Evolutionary conservation across 1,284 basidiomycete species (phyloP).

Genomic region (Trichosporon sp.): DNA sequence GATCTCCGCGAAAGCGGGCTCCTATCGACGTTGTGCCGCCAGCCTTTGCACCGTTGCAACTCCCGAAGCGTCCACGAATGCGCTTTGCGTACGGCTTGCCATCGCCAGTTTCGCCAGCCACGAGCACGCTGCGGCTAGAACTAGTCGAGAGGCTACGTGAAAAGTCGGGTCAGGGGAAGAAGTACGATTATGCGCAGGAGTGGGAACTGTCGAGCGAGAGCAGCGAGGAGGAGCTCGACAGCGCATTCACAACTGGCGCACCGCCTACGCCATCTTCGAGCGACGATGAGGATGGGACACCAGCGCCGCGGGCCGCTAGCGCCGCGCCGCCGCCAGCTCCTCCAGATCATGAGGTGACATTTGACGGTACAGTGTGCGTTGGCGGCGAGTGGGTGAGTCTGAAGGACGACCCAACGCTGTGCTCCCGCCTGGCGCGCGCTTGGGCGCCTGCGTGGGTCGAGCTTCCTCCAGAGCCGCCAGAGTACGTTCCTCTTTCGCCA

Average conservation of each 20-base stretch:
- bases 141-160: slow-evolving; percentile 24
- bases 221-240: slow-evolving; percentile 21
- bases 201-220: slow-evolving; percentile 28
- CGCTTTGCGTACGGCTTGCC: slow-evolving; percentile 30
- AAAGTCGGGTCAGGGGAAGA: slow-evolving; percentile 1
- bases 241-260: slow-evolving; percentile 25
- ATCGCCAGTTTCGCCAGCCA: slow-evolving; percentile 21
- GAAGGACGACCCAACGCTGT: slow-evolving; percentile 12
- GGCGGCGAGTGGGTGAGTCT: slow-evolving; percentile 30
- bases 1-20: not conserved
- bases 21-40: slow-evolving; percentile 28
- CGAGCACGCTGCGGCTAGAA: slow-evolving; percentile 17
- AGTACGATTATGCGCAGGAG: slow-evolving; percentile 24
- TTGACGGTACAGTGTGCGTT: slow-evolving; percentile 25
- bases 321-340: slow-evolving; percentile 1
- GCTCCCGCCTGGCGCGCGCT: slow-evolving; percentile 8
- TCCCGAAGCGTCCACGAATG: slow-evolving; percentile 3
- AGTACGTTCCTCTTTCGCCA: slow-evolving; percentile 4
- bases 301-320: not conserved
- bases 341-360: slow-evolving; percentile 23
- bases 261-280: slow-evolving; percentile 38
- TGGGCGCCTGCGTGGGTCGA: slow-evolving; percentile 14
- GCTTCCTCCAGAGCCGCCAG: not conserved
- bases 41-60: slow-evolving; percentile 27
- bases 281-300: slow-evolving; percentile 16